Percentiles rank a stretch among this genome's conserved stretches.
phyloP scores from a whole-genome alignment of 352 stramenopile genomes.

The Thraustochytrium sp. region DNA sequence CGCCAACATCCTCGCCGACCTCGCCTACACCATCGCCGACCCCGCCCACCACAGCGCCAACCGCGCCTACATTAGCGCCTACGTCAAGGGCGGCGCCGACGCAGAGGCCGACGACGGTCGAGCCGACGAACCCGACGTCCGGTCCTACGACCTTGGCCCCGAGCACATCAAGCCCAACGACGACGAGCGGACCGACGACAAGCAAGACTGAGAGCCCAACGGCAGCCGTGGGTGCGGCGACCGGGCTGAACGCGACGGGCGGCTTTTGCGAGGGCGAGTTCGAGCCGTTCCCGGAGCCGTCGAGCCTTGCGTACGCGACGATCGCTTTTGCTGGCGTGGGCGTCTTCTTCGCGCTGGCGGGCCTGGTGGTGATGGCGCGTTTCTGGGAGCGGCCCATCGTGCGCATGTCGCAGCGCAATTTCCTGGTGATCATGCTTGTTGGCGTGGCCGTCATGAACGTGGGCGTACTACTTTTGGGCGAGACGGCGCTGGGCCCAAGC shows the following conservation, averaged over 20 bases:
- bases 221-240: neutral
- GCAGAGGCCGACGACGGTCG: neutral
- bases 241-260: neutral
- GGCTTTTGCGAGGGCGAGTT: slow-evolving; percentile 25
- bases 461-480: neutral
- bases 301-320: neutral
- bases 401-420: slow-evolving; percentile 16
- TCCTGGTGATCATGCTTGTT: neutral
- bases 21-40: neutral
- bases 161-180: neutral
- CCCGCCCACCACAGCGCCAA: neutral
- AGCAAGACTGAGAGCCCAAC: neutral
- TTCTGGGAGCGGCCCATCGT: slow-evolving; percentile 35
- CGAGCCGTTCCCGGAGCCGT: neutral
- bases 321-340: slow-evolving; percentile 17
- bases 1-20: neutral
- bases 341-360: neutral
- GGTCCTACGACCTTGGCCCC: neutral
- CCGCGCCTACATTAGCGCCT: neutral
- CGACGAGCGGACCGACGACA: neutral
- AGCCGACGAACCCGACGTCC: neutral
- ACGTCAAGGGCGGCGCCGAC: neutral
- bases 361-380: neutral
- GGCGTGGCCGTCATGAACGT: neutral
- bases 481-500: neutral